A percentile compares a stretch with the other conserved stretches of the same genome.
These are phyloP conservation scores for Phytophthora rubi DNA, from an alignment of 352 stramenopile species.

Conservation along the genomic window DNA sequence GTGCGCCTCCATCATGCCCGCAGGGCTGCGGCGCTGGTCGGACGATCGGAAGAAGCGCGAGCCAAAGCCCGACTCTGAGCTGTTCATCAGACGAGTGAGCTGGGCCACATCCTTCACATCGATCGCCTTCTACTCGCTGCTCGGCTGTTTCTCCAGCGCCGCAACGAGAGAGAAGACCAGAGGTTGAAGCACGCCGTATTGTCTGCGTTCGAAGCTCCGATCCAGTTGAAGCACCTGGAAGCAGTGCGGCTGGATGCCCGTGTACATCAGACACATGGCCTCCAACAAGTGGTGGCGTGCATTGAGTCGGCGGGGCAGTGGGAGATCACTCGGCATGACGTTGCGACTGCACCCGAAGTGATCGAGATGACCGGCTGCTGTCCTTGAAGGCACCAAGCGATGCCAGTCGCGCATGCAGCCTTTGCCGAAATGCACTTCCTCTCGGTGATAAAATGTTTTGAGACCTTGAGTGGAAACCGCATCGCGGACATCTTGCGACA, in stretches of 20 bases:
- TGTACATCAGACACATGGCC: conserved; percentile 36
- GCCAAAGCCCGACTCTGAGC: conserved; percentile 17
- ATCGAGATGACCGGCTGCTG: conserved; percentile 4
- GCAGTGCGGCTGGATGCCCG: conserved; percentile 35
- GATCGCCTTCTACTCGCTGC: conserved; percentile 12
- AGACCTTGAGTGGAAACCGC: conserved; percentile 32
- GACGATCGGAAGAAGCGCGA: conserved; percentile 23
- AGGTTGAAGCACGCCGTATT: conserved; percentile 31
- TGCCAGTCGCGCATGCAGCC: conserved; percentile 30
- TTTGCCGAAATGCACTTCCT: conserved; percentile 30
- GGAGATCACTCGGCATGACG: conserved; percentile 7
- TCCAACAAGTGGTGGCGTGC: conserved; percentile 32
- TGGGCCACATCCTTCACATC: conserved; percentile 28
- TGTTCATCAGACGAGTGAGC: conserved; percentile 28
- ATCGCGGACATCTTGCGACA: conserved; percentile 34
- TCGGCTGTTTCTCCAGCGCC: conserved; percentile 14
- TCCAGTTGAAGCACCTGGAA: conserved; percentile 37
- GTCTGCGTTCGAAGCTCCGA: conserved; percentile 34
- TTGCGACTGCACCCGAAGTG: conserved; percentile 10
- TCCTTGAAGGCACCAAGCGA: conserved; percentile 19
- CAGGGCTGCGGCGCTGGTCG: neutral
- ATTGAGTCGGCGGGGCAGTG: conserved; percentile 24
- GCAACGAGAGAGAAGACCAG: conserved; percentile 27
- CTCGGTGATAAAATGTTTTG: conserved; percentile 26
- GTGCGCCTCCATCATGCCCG: conserved; percentile 32